Evolutionary conservation across 495 filamentous ascomycete genomes (phyloP).

Genomic region (Neurospora cerealis): DNA sequence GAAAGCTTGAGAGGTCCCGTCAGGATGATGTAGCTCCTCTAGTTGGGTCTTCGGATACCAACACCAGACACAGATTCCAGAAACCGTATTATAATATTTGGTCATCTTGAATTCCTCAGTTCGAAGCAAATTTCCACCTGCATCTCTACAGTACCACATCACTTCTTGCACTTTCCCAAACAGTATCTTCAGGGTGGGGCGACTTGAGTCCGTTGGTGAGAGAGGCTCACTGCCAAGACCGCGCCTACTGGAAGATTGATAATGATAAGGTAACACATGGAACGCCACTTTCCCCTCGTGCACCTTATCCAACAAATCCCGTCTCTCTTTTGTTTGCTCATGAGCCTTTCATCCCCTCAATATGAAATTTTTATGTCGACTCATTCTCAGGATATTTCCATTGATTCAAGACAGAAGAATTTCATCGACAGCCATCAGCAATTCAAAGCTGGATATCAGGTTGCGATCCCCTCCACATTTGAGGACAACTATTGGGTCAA

Average conservation of each 20-base stretch:
- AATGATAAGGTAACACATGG: neutral
- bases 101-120: too few relatives aligned
- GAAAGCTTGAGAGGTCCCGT: neutral
- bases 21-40: neutral
- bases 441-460: neutral
- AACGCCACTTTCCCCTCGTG: neutral
- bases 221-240: neutral
- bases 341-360: neutral
- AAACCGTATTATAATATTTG: neutral
- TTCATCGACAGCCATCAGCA: neutral
- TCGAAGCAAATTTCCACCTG: neutral
- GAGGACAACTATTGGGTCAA: neutral
- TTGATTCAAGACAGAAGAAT: neutral
- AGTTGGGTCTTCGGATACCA: neutral
- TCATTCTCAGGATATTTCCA: neutral
- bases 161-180: neutral
- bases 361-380: neutral
- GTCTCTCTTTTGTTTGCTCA: neutral
- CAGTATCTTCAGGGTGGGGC: neutral
- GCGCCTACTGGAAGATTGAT: neutral
- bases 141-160: neutral
- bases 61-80: neutral
- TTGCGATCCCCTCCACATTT: neutral
- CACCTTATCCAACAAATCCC: neutral
- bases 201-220: neutral